Base-by-base conservation (phyloP, 345 rosid species). In the Turnera subulata region DNA sequence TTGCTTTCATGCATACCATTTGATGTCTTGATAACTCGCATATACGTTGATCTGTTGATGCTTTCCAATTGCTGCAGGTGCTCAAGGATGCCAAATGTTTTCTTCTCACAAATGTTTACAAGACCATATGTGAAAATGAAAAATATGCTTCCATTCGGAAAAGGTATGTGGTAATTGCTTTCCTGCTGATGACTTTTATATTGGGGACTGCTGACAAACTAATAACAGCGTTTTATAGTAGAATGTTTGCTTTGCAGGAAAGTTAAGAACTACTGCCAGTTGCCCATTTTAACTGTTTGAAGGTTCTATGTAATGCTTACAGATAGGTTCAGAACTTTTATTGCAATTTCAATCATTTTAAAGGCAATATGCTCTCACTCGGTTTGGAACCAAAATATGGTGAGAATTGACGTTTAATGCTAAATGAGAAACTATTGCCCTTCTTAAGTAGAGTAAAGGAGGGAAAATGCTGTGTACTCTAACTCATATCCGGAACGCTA, bases 61-160 rank as follows among this genome's bases (percentile, higher is more conserved):
- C 61, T 68, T 63, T 49, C 16, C 53, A 70, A 68, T n/a, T 11
- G 26, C 54, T 59, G 53, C 70, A 92, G 98, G 97, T 85, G 60
- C 79, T 92, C 16, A 89, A 84, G 76, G 86, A 83, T 60, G 88
- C 97, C 67, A 79, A 82, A 55, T 78, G 94, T 78, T 86, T 83
- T 78, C 97, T 89, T 69, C 93, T 92, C 42, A 70, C 73, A 66
- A 89, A 89, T 61, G 56, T 92, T 66, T 79, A 78, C 82, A 84
- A 78, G 70, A 80, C 91, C 40, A 69, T 89, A 38, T 84, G 85
- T 75, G 93, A 83, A 74, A 86, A 86, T 63, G 82, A 80, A 71
- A 83, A 66, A 68, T 92, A 84, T 71, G 75, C 79, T 68, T 71
- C 84, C 66, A 89, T 89, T 69, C 79, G 87, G 75, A 84, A 80